A percentile compares a stretch with the other conserved stretches of the same genome.
Conservation (phyloP, 2,329 filamentous ascomycete species). For the Talaromyces funiculosus region DNA sequence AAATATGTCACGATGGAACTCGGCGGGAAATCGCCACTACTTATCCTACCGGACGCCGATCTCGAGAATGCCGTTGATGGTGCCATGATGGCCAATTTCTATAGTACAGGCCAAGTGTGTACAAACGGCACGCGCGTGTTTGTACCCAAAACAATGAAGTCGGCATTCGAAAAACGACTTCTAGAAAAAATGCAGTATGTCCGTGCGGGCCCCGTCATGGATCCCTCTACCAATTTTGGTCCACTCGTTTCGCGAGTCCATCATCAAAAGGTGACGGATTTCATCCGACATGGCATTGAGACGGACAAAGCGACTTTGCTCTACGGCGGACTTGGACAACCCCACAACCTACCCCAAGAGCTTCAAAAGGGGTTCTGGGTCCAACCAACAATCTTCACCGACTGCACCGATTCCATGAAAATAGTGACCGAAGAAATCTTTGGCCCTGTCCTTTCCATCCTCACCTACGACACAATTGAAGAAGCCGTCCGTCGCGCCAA, state of each 20-base stretch:
- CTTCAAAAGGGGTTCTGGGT: conserved; percentile 72
- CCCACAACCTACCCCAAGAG: conserved; percentile 46
- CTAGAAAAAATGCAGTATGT: conserved; percentile 65
- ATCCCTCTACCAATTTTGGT: conserved; percentile 72
- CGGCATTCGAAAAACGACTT: conserved; percentile 62
- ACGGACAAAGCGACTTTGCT: conserved; percentile 68
- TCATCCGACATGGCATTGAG: conserved; percentile 70
- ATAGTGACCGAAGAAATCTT: conserved; percentile 83
- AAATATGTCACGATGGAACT: conserved; percentile 92
- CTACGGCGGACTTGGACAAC: conserved; percentile 61
- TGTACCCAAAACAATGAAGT: conserved; percentile 61
- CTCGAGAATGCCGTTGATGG: conserved; percentile 77
- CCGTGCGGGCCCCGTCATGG: conserved; percentile 67
- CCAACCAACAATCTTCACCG: conserved; percentile 74
- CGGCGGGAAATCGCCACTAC: conserved; percentile 75
- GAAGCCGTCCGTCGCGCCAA: conserved; percentile 70
- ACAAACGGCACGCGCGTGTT: conserved; percentile 90
- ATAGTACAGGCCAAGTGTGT: conserved; percentile 84
- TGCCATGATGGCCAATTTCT: conserved; percentile 93
- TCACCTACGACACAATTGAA: conserved; percentile 65
- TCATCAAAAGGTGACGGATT: conserved; percentile 68
- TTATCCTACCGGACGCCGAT: conserved; percentile 75
- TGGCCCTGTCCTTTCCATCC: conserved; percentile 76
- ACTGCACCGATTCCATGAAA: conserved; percentile 77
- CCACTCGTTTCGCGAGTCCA: conserved; percentile 72